Percentiles rank a stretch among this genome's conserved stretches.
Conservation (phyloP, 352 stramenopile genomes). For the Pythium volutum region DNA sequence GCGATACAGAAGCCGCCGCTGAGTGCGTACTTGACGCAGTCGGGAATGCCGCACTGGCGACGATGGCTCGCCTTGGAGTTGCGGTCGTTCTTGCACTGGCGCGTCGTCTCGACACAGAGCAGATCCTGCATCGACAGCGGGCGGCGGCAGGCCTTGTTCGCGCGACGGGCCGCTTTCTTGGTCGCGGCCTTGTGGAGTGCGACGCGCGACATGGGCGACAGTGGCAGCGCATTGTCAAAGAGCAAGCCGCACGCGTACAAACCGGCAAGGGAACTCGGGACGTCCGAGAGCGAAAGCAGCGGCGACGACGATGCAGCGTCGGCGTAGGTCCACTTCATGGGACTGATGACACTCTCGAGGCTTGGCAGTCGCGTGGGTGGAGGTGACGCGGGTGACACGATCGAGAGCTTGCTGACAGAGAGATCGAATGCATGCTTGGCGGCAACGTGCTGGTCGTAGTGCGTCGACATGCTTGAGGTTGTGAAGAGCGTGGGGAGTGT, state of each 20-base stretch:
- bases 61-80: constrained; percentile 36
- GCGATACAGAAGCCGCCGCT: constrained; percentile 70
- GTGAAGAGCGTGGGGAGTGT: background rate
- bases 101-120: constrained; percentile 33
- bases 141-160: constrained; percentile 27
- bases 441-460: background rate
- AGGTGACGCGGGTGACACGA: constrained; percentile 3
- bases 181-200: constrained; percentile 23
- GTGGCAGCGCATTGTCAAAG: background rate
- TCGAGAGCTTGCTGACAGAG: background rate
- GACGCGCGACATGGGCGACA: constrained; percentile 9
- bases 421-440: constrained; percentile 1
- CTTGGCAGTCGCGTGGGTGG: constrained; percentile 3
- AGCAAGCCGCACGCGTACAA: constrained; percentile 4
- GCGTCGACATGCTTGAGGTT: background rate
- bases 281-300: constrained; percentile 8
- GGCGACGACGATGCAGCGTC: background rate
- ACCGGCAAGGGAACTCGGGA: background rate
- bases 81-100: constrained; percentile 8
- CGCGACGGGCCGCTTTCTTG: constrained; percentile 10
- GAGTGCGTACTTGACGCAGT: constrained; percentile 66
- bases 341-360: constrained; percentile 9
- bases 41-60: constrained; percentile 52
- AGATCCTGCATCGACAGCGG: constrained; percentile 52
- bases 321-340: constrained; percentile 1